A percentile compares a stretch with the other conserved stretches of the same genome.
These are phyloP conservation scores for Ceratobasidium sp. DNA, from an alignment of 1,284 basidiomycete genomes.

Conservation along the genomic window DNA sequence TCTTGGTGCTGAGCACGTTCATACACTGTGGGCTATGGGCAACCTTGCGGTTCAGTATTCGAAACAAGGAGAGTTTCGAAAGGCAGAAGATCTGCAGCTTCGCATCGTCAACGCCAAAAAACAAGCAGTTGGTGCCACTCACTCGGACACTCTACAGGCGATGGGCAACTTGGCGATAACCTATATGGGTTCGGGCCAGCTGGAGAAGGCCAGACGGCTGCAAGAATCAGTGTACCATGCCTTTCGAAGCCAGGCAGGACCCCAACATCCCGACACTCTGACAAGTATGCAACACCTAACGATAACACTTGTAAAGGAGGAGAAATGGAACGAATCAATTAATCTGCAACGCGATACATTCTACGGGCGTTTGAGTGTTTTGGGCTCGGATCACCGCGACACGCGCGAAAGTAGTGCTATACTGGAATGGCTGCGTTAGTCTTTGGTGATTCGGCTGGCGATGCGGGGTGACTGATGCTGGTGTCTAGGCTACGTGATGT, in stretches of 20 bases:
- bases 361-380: not conserved
- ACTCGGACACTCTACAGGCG: not conserved
- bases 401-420: not conserved
- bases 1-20: not conserved
- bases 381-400: not conserved
- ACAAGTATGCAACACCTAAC: not conserved
- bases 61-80: not conserved
- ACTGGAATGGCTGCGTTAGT: conserved; percentile 31
- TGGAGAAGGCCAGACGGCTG: not conserved
- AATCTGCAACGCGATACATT: not conserved
- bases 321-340: not conserved
- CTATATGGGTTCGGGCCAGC: not conserved
- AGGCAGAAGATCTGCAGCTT: not conserved
- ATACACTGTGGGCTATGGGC: too few relatives aligned
- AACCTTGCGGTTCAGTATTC: not conserved
- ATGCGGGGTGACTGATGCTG: not conserved
- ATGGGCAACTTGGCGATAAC: not conserved
- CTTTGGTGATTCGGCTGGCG: not conserved
- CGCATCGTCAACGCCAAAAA: not conserved
- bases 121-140: not conserved
- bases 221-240: not conserved
- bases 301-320: not conserved
- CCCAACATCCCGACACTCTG: not conserved
- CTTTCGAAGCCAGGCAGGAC: not conserved
- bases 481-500: conserved; percentile 4